These are phyloP conservation scores for Neofusicoccum umdonicola DNA, from an alignment of 2,329 filamentous ascomycete species.

Conservation along the genomic window DNA sequence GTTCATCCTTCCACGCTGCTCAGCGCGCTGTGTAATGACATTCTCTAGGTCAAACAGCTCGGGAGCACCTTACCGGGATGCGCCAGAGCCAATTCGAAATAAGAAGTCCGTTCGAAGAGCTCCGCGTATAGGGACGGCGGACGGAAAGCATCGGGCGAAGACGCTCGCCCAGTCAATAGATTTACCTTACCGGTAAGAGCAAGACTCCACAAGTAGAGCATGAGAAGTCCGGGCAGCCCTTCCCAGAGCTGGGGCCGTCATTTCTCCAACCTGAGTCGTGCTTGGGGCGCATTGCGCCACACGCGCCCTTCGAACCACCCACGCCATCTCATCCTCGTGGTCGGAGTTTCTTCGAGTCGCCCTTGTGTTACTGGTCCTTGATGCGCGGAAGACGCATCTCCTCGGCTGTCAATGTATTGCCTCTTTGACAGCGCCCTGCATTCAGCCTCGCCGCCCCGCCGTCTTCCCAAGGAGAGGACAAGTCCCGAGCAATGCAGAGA, in stretches of 20 bases:
- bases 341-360: background rate
- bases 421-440: background rate
- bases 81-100: background rate
- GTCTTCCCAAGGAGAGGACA: background rate
- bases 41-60: background rate
- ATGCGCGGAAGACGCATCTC: background rate
- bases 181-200: no score
- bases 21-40: background rate
- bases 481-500: background rate
- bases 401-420: background rate
- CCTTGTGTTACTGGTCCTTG: background rate
- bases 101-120: background rate
- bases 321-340: background rate
- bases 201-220: no score
- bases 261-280: background rate
- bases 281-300: background rate
- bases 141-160: background rate
- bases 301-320: background rate
- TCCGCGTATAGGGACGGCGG: background rate
- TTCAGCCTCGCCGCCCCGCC: background rate
- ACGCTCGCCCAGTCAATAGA: no score
- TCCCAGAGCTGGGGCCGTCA: no score
- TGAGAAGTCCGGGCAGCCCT: no score
- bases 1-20: background rate
- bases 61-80: background rate